A percentile compares a stretch with the other conserved stretches of the same genome.
Evolutionary conservation across 495 filamentous ascomycete species (phyloP).

Genomic region (Hypoxylon fragiforme): DNA sequence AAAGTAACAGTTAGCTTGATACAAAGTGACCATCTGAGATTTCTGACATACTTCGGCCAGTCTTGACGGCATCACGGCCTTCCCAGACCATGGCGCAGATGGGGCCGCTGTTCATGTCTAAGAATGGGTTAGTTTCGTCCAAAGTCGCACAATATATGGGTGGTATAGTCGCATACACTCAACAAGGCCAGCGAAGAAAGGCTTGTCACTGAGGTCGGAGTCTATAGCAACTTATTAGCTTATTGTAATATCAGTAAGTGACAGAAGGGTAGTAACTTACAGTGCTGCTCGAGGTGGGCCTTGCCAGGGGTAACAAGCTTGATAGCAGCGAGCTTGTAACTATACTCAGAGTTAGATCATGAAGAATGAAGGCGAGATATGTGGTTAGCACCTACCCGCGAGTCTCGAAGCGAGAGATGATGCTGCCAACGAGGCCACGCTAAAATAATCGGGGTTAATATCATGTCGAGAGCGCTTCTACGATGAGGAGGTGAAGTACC

Average conservation of each 20-base stretch:
- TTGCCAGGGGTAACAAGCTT: conserved; percentile 87
- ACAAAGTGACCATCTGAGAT: neutral
- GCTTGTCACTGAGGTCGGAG: conserved; percentile 85
- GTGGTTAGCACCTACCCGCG: conserved; percentile 66
- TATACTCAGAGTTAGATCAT: conserved; percentile 39
- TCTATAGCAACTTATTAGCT: conserved; percentile 54
- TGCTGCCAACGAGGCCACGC: conserved; percentile 95
- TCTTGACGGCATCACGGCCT: conserved; percentile 96
- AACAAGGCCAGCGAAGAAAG: conserved; percentile 93
- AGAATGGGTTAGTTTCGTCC: conserved; percentile 27
- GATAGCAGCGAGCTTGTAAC: conserved; percentile 97
- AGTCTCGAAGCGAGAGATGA: conserved; percentile 95
- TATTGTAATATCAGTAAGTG: neutral
- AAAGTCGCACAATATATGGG: conserved; percentile 11
- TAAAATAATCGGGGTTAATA: conserved; percentile 43
- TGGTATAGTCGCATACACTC: conserved; percentile 62
- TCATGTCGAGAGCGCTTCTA: conserved; percentile 7
- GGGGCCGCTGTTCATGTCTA: conserved; percentile 96
- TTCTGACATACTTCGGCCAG: conserved; percentile 77
- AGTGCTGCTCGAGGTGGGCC: conserved; percentile 97
- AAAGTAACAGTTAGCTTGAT: conserved; percentile 25
- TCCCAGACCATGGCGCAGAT: conserved; percentile 99
- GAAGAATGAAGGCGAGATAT: neutral
- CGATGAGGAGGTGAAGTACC: conserved; percentile 54
- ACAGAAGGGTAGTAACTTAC: conserved; percentile 41